Conservation (phyloP, 805 yeast genomes). For the Yarrowia hollandica region DNA sequence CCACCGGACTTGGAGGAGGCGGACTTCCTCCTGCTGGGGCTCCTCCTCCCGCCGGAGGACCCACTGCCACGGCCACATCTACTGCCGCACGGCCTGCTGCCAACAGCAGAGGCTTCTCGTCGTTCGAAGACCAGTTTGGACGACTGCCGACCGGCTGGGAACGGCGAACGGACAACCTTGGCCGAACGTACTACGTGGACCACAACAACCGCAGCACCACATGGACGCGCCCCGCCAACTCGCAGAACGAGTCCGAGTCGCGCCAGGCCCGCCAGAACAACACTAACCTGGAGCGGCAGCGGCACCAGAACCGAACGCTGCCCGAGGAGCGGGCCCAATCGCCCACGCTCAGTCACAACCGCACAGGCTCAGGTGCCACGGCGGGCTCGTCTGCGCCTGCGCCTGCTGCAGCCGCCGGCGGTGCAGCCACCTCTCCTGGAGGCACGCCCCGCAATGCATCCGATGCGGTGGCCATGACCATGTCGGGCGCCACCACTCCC, state of each 20-base stretch:
- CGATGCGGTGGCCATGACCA: constrained; percentile 48
- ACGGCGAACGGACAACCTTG: constrained; percentile 94
- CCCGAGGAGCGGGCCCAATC: constrained; percentile 46
- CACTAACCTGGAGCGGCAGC: constrained; percentile 86
- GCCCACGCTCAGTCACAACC: constrained; percentile 27
- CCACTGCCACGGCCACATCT: constrained; percentile 34
- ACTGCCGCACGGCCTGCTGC: constrained; percentile 33
- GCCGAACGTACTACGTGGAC: constrained; percentile 96
- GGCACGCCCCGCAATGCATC: constrained; percentile 48
- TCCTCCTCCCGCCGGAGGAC: constrained; percentile 21
- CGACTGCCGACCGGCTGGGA: constrained; percentile 99
- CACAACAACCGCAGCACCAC: constrained; percentile 97
- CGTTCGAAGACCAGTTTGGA: constrained; percentile 97
- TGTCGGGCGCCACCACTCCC: constrained; percentile 81
- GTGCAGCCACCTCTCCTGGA: constrained; percentile 52
- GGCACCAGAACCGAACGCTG: constrained; percentile 84
- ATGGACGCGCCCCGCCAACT: constrained; percentile 93
- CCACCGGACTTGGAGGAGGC: neutral
- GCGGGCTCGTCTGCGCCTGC: constrained; percentile 32
- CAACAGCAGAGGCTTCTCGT: constrained; percentile 59
- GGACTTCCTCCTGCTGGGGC: neutral
- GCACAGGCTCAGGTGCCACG: constrained; percentile 48
- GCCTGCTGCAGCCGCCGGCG: constrained; percentile 45
- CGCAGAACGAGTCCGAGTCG: constrained; percentile 73
- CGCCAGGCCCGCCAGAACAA: constrained; percentile 52